Conservation (phyloP, 352 stramenopile genomes). For the Globisporangium nagaii region DNA sequence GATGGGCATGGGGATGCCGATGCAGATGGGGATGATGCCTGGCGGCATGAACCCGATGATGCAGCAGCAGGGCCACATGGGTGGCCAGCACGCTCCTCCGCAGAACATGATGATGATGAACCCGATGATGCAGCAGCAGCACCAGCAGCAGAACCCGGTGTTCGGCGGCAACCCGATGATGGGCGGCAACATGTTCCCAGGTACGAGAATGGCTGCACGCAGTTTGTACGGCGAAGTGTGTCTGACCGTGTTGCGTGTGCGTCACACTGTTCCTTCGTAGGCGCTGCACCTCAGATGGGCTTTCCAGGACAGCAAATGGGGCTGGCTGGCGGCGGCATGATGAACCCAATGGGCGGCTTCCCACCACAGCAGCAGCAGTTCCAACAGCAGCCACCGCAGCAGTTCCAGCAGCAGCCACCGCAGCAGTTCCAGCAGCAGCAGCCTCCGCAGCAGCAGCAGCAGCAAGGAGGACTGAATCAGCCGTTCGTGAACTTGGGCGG, state of each 20-base stretch:
- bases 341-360: constrained; percentile 49
- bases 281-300: constrained; percentile 34
- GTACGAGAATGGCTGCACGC: constrained; percentile 25
- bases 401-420: constrained; percentile 17
- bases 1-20: constrained; percentile 28
- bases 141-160: constrained; percentile 28
- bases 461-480: constrained; percentile 51
- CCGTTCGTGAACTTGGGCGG: constrained; percentile 70
- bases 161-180: constrained; percentile 36
- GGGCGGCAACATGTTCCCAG: constrained; percentile 36
- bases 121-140: constrained; percentile 33
- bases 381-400: constrained; percentile 23
- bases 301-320: constrained; percentile 47
- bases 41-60: constrained; percentile 44
- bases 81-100: background rate
- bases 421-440: constrained; percentile 27
- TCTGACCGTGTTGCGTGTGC: background rate
- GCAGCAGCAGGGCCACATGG: constrained; percentile 11
- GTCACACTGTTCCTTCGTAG: constrained; percentile 16
- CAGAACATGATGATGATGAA: constrained; percentile 18
- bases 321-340: constrained; percentile 50
- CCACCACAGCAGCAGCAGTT: constrained; percentile 34
- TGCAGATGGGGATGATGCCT: constrained; percentile 17
- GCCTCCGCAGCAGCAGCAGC: constrained; percentile 33
- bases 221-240: background rate